Evolutionary conservation across 2,329 filamentous ascomycete species (phyloP), one percentile per base, ranked within the genome.

Genomic region (Colletotrichum endophyticum): DNA sequence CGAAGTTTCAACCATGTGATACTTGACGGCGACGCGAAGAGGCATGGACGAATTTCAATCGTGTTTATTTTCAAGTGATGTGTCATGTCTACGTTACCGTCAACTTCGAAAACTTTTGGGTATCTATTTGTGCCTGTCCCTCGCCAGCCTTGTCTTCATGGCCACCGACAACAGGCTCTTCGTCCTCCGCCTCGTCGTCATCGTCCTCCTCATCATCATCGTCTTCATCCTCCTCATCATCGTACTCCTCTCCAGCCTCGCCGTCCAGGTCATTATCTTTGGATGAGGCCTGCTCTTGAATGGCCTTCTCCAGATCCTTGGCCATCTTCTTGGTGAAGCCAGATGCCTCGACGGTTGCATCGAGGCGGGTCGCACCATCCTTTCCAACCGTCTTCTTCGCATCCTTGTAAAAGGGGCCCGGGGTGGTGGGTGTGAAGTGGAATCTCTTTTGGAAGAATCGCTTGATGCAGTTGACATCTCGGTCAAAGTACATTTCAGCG

Each of bases 311-410:
- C 19, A 99, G 87, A 80, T 99, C 97, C 84, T 97, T 98, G 19
- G 95, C 92, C 94, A 98, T 98, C 87, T 98, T 99, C 88, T 94
- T 98, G 25, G 95, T 98, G 84, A 99, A 99, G 0, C 97, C 97
- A 3, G 95, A 98, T 0, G 97, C 97, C 82, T 98, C 94, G 2
- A 98, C 96, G 36, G 95, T 92, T 19, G 98, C 93, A 85, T 99
- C 98, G 19, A 99, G 86, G 79, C 97, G 91, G 78, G 88, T 92
- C 1, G 88, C 89, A 15, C 92, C 92, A 72, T 93, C 92, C 82
- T 91, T 90, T 15, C 91, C 91, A 68, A 96, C 87, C 1, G 89
- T 90, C 84, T 96, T 97, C 82, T 94, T 94, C 27, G 95, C 95
- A 77, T 98, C 94, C 66, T 92, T 92, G 86, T 96, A 98, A 84